phyloP scores from a whole-genome alignment of 805 yeast genomes.

The Saccharomycopsis sp. region DNA sequence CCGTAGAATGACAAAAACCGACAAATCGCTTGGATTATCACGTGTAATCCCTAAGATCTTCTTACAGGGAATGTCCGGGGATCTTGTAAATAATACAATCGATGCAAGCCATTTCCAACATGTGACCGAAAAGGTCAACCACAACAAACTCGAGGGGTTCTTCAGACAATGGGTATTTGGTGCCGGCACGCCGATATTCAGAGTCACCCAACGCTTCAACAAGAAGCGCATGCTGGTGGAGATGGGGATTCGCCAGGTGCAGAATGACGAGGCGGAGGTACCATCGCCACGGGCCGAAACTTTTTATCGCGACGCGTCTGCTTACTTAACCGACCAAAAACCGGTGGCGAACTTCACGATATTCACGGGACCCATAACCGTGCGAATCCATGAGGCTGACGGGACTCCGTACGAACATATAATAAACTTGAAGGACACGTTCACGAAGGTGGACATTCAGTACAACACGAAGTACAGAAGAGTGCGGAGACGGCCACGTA shows the following conservation, averaged over 20 bases:
- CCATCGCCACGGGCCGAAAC: constrained; percentile 29
- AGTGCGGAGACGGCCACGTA: constrained; percentile 49
- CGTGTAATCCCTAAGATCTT: constrained; percentile 89
- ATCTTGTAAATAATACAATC: constrained; percentile 66
- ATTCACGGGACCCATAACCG: constrained; percentile 93
- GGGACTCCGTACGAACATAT: constrained; percentile 99
- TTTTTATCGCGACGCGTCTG: constrained; percentile 35
- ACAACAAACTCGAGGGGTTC: constrained; percentile 72
- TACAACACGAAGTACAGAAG: constrained; percentile 91
- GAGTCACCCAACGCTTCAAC: constrained; percentile 87
- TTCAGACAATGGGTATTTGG: constrained; percentile 93
- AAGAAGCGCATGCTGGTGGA: constrained; percentile 91
- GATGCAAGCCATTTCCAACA: constrained; percentile 83
- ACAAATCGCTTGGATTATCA: constrained; percentile 84
- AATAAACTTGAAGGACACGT: constrained; percentile 79
- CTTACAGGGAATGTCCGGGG: constrained; percentile 94
- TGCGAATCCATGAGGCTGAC: constrained; percentile 94
- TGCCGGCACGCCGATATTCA: constrained; percentile 80
- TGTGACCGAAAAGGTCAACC: constrained; percentile 92
- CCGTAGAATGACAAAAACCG: constrained; percentile 91
- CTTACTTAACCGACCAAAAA: constrained; percentile 13
- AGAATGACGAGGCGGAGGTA: constrained; percentile 48
- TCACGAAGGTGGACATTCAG: constrained; percentile 85
- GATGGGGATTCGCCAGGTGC: constrained; percentile 89
- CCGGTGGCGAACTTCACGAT: constrained; percentile 27